Base-by-base conservation (phyloP, 139 green algal species). In the Picochlorum sp. region DNA sequence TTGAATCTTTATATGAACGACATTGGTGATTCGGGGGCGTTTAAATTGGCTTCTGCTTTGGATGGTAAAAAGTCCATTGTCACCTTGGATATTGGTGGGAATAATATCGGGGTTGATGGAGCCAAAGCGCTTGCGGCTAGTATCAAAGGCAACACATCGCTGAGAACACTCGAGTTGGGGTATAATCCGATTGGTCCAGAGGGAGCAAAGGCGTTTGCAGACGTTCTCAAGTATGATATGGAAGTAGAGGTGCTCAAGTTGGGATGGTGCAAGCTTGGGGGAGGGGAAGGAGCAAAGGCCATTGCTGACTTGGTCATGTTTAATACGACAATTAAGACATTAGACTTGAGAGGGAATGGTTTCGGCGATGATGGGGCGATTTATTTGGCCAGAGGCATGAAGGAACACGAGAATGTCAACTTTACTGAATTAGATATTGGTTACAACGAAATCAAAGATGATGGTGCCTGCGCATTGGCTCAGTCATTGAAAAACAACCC, bases 401-500 rank as follows among this genome's bases (percentile, higher is more conserved):
- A 77, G 69, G 77, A 86, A 54, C 75, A 85, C 28, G 80, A 89
- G 61, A 96, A 90, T 62, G 82, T 85, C 60, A 71, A 78, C 50
- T 74, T 98, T 46, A 58, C 30, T 13, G 88, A 94, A 62, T 77
- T 98, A 50, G 93, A 98, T 74, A 78, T 98, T 52, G 93, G 92
- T 1, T 98, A 98, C 80, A 98, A 98, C 62, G 91, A 98, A 72
- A 97, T 98, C 74, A 95, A 96, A 75, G 92, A 98, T 73, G 90
- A 98, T 45, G 92, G 92, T 8, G 92, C 92, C 16, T 98, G 86
- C 70, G 85, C 91, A 9, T 62, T 98, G 2, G 92, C 92, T 16
- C 82, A 95, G 81, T 80, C 87, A 9, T 69, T 97, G 49, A 97
- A 98, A 69, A 80, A 80, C 45, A 97, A 97, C 67, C 75, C 87